Conservation (phyloP, 1,139 yeast species). For the Geotrichum candidum region DNA sequence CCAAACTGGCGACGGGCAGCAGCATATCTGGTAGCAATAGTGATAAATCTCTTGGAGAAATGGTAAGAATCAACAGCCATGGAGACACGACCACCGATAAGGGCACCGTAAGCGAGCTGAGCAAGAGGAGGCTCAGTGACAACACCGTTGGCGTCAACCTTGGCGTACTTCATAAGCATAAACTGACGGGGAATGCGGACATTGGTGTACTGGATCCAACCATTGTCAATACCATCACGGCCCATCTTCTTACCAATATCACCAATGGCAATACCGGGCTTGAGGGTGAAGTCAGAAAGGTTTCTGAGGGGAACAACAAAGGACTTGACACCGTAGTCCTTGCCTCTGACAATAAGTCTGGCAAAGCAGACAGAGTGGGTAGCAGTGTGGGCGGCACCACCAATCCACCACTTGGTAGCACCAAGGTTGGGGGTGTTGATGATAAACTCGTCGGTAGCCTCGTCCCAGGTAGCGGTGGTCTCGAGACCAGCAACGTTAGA, state of each 20-base stretch:
- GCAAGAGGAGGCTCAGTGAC: conserved; percentile 67
- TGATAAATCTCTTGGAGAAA: conserved; percentile 65
- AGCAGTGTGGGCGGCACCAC: conserved; percentile 94
- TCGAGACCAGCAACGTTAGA: conserved; percentile 86
- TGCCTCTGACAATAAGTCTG: conserved; percentile 66
- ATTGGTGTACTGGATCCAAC: conserved; percentile 83
- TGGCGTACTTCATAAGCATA: conserved; percentile 72
- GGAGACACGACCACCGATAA: conserved; percentile 77
- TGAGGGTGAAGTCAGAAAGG: conserved; percentile 51
- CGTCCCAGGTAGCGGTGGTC: conserved; percentile 76
- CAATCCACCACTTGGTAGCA: conserved; percentile 97
- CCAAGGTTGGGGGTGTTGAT: conserved; percentile 82
- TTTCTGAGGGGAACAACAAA: conserved; percentile 85
- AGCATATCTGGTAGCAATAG: conserved; percentile 81
- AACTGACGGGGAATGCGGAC: conserved; percentile 76
- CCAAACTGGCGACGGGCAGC: conserved; percentile 83
- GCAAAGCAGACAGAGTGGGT: conserved; percentile 78
- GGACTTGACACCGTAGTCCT: conserved; percentile 87
- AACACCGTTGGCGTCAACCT: conserved; percentile 58
- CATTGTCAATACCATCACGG: conserved; percentile 67
- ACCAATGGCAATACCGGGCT: conserved; percentile 77
- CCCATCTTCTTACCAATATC: conserved; percentile 94
- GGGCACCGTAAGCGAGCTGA: conserved; percentile 78
- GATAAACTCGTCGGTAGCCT: conserved; percentile 54
- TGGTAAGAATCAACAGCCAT: conserved; percentile 82